phyloP scores from a whole-genome alignment of 2,329 filamentous ascomycete species.

The Lachnellula hyalina region DNA sequence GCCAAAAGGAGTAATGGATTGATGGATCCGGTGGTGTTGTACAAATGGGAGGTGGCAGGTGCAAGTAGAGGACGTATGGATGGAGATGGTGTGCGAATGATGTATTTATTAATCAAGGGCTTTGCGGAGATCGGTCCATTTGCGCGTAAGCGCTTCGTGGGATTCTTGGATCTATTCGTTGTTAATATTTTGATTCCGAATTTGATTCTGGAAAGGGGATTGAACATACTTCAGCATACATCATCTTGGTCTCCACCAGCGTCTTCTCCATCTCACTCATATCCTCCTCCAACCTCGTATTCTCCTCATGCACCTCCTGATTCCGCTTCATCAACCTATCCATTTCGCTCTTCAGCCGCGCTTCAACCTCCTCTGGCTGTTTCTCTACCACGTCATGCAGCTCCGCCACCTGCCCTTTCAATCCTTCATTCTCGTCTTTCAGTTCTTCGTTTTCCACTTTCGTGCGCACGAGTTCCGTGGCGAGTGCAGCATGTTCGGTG shows the following conservation, averaged over 20 bases:
- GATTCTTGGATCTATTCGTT: constrained; percentile 57
- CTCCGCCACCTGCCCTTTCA: constrained; percentile 80
- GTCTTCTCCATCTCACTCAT: constrained; percentile 88
- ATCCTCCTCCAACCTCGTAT: constrained; percentile 80
- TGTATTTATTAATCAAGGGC: constrained; percentile 37
- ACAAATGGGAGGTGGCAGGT: constrained; percentile 7
- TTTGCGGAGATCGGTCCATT: constrained; percentile 68
- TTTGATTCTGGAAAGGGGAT: background rate
- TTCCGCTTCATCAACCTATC: constrained; percentile 90
- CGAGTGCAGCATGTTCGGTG: constrained; percentile 82
- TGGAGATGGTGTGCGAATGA: background rate
- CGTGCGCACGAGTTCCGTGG: constrained; percentile 83
- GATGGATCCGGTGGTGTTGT: constrained; percentile 1
- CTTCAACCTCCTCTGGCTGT: constrained; percentile 84
- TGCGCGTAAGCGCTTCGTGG: constrained; percentile 68
- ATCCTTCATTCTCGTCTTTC: constrained; percentile 80
- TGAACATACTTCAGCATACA: constrained; percentile 81
- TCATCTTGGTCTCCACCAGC: constrained; percentile 90
- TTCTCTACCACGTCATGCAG: constrained; percentile 81
- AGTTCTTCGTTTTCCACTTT: constrained; percentile 93
- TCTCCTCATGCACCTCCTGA: constrained; percentile 89
- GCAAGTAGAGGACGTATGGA: background rate
- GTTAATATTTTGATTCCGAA: constrained; percentile 10
- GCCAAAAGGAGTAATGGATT: too few relatives aligned
- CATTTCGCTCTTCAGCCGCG: constrained; percentile 74